These are phyloP conservation scores for Epithele typhae DNA, from an alignment of 768 basidiomycete genomes.

Conservation along the genomic window DNA sequence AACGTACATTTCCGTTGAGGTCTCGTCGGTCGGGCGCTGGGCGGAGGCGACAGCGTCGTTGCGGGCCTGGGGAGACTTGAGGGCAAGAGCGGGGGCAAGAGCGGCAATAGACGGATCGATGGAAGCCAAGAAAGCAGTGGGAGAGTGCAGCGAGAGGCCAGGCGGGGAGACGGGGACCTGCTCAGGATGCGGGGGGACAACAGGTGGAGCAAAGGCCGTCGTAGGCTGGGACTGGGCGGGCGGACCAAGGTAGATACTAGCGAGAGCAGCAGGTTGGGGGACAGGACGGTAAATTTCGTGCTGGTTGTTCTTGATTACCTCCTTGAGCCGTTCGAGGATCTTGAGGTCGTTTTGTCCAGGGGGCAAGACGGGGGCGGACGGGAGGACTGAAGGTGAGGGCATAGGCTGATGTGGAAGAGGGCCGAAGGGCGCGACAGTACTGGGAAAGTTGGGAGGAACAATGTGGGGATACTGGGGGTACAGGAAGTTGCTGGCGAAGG, in stretches of 20 bases:
- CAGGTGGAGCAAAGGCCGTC: conserved; percentile 18
- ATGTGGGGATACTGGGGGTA: conserved; percentile 27
- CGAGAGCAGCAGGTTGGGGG: conserved; percentile 62
- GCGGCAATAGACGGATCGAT: conserved; percentile 12
- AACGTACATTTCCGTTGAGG: neutral
- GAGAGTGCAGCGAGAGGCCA: conserved; percentile 15
- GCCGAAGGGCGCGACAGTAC: neutral
- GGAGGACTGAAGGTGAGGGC: conserved; percentile 21
- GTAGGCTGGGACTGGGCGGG: conserved; percentile 21
- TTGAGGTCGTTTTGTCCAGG: conserved; percentile 67
- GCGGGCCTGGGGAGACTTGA: conserved; percentile 5
- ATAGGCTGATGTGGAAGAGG: conserved; percentile 24
- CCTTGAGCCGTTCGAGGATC: conserved; percentile 70
- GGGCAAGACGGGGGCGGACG: conserved; percentile 25
- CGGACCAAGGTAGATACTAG: conserved; percentile 60
- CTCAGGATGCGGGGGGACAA: conserved; percentile 33
- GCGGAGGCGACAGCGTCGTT: no score
- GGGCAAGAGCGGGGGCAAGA: neutral
- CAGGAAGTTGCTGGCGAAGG: conserved; percentile 26
- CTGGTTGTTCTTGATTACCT: conserved; percentile 65
- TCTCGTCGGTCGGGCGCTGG: conserved; percentile 5
- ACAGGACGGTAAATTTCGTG: conserved; percentile 66
- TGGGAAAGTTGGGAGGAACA: conserved; percentile 13
- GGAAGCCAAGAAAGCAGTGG: conserved; percentile 16
- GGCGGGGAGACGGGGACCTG: conserved; percentile 28